These are phyloP conservation scores for Xylaria sp. DNA, from an alignment of 2,329 filamentous ascomycete species.

Conservation along the genomic window DNA sequence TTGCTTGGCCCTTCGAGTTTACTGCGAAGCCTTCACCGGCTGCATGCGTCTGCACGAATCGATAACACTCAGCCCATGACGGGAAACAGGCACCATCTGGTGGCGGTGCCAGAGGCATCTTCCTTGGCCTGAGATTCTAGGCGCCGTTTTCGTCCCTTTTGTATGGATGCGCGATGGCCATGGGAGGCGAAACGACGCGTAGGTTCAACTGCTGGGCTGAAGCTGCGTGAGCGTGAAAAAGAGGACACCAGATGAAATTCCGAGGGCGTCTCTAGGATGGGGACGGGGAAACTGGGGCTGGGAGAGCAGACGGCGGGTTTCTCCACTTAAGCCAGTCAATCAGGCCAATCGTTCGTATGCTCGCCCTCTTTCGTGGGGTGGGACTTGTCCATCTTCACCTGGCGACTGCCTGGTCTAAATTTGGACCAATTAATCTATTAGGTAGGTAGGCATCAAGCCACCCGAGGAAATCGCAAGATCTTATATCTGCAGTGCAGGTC, in stretches of 20 bases:
- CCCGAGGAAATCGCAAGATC: too few relatives aligned
- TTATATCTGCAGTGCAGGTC: background rate
- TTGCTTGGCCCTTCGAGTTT: conserved; percentile 43
- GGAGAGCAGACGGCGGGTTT: conserved; percentile 8
- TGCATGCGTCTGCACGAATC: conserved; percentile 42
- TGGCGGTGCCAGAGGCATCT: conserved; percentile 43
- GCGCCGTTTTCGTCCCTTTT: background rate
- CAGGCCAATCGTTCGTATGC: background rate
- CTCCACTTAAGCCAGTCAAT: conserved; percentile 12
- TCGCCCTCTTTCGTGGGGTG: background rate
- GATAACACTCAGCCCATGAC: conserved; percentile 43
- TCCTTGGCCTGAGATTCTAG: background rate
- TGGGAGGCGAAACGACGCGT: background rate
- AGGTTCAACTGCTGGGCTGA: conserved; percentile 7
- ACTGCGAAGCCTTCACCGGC: conserved; percentile 45
- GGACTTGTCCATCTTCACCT: background rate
- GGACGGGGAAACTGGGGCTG: conserved; percentile 20
- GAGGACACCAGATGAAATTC: conserved; percentile 29
- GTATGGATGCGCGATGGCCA: background rate
- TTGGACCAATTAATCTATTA: background rate
- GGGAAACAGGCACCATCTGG: conserved; percentile 41
- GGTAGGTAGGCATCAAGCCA: too few relatives aligned
- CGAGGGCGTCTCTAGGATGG: conserved; percentile 37
- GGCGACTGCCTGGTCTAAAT: background rate
- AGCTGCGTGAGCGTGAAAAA: background rate